A percentile compares a stretch with the other conserved stretches of the same genome.
Evolutionary conservation across 1,284 basidiomycete genomes (phyloP).

Genomic region (Inonotus obliquus): DNA sequence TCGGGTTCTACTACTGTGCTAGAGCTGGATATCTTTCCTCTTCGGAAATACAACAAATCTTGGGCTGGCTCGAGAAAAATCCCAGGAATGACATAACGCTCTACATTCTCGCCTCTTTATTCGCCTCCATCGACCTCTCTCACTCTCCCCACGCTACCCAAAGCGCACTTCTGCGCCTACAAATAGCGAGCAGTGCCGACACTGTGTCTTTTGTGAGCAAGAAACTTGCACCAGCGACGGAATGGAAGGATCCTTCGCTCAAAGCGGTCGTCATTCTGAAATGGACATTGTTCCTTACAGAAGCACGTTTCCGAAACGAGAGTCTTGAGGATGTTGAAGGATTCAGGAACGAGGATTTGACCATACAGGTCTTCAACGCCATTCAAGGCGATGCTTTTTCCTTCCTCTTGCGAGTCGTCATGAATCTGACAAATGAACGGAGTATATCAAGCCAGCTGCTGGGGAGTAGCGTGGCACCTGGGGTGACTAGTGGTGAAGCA

Average conservation of each 20-base stretch:
- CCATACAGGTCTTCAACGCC: conserved; percentile 76
- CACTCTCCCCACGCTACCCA: conserved; percentile 42
- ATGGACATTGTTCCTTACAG: conserved; percentile 83
- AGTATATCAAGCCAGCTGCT: conserved; percentile 35
- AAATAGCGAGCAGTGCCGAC: conserved; percentile 40
- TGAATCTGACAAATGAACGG: conserved; percentile 46
- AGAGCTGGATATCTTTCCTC: conserved; percentile 59
- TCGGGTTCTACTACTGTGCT: conserved; percentile 56
- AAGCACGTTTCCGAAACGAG: conserved; percentile 65
- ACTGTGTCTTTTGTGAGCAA: conserved; percentile 53
- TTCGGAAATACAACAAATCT: conserved; percentile 51
- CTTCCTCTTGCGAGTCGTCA: conserved; percentile 58
- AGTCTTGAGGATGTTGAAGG: conserved; percentile 59
- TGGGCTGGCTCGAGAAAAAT: conserved; percentile 63
- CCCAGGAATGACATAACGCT: conserved; percentile 62
- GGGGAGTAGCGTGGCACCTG: conserved; percentile 41
- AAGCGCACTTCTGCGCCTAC: conserved; percentile 40
- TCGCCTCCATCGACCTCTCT: conserved; percentile 66
- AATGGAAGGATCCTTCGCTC: conserved; percentile 72
- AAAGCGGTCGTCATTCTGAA: conserved; percentile 77
- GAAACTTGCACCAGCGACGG: conserved; percentile 44
- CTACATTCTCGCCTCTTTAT: conserved; percentile 66
- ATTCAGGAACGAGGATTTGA: conserved; percentile 75
- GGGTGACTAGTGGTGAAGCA: conserved; percentile 44
- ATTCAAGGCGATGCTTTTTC: conserved; percentile 82